Base-by-base conservation (phyloP, 139 green algal genomes). In the Chlorella sp. region DNA sequence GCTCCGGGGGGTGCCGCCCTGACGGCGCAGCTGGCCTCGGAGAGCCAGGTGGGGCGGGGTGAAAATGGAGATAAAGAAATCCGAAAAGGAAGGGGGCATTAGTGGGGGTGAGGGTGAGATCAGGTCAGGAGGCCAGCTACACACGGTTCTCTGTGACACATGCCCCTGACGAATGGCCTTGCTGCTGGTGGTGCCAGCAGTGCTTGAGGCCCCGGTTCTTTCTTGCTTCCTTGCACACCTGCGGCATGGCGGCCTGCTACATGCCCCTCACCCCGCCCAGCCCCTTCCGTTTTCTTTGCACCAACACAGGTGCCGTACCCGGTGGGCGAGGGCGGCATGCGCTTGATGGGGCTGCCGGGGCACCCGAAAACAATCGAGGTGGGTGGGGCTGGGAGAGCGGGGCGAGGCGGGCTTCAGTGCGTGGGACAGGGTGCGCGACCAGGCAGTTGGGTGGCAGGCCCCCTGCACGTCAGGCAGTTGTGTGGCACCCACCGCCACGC, bases 301-400 rank as follows among this genome's bases (percentile, higher is more conserved):
- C 57, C 42, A 26, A 15, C 60, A 21, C 84, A 87, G 40, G 32
- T 53, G 73, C 71, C 81, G 9, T 83, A 91, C 15, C 77, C 37
- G 2, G 71, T 79, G n/a, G 90, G 39, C 11, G 81, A 91, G 66
- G 84, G 42, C 53, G 87, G 90, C 48, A 89, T 87, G 57, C 88
- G 90, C 28, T 5, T 68, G n/a, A n/a, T 57, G 14, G 90, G 87
- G 0, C 81, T 93, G 77, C 81, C 90, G 0, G 90, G 90, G 26
- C 90, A 93, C 81, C 40, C 91, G 32, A 91, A 90, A 26, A 57
- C 15, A 7, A 93, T 93, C 26, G 90, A 93, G 86, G 53, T 92
- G 53, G 57, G 79, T 32, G 34, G n/a, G n/a, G 64, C 48, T 57
- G 48, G 48, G 9, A 57, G 48, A 9, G 48, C 48, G 48, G 48